phyloP scores from a whole-genome alignment of 2,329 filamentous ascomycete species.

The Alternaria brassicicola region DNA sequence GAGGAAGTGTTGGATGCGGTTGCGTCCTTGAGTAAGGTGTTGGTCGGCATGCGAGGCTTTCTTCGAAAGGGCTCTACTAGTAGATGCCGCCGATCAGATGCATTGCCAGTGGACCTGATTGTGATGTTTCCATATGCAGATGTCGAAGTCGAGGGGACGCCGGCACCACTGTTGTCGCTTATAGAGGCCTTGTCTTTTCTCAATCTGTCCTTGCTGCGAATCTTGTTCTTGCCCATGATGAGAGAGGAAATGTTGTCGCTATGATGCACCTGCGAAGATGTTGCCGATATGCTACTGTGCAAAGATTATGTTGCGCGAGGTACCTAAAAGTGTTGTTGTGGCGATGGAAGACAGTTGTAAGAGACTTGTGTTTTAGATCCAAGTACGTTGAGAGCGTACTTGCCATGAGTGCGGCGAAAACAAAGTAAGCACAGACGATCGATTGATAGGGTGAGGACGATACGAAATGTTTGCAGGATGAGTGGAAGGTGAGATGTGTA shows the following conservation, averaged over 20 bases:
- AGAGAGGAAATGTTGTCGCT: conserved; percentile 25
- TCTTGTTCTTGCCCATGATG: conserved; percentile 27
- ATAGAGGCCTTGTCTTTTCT: not conserved
- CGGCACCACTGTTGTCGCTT: not conserved
- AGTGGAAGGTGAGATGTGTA: not conserved
- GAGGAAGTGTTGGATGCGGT: not conserved
- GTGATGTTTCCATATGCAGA: not conserved
- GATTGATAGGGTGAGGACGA: not conserved
- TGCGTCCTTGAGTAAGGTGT: not conserved
- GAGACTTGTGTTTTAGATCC: not conserved
- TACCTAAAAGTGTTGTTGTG: conserved; percentile 18
- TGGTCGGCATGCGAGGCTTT: not conserved
- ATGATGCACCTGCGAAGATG: conserved; percentile 35
- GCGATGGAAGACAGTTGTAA: conserved; percentile 4
- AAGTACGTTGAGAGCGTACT: conserved; percentile 6
- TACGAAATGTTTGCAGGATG: not conserved
- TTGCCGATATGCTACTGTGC: conserved; percentile 29
- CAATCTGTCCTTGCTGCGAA: conserved; percentile 9
- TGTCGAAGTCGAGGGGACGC: not conserved
- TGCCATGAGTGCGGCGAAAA: conserved; percentile 12
- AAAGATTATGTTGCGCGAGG: conserved; percentile 18
- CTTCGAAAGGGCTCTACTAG: not conserved
- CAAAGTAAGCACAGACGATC: not conserved
- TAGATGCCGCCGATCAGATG: not conserved
- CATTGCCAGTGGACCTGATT: not conserved